These are phyloP conservation scores for Apophysomyces variabilis DNA, from an alignment of 371 early-diverging fungal genomes.

Conservation along the genomic window DNA sequence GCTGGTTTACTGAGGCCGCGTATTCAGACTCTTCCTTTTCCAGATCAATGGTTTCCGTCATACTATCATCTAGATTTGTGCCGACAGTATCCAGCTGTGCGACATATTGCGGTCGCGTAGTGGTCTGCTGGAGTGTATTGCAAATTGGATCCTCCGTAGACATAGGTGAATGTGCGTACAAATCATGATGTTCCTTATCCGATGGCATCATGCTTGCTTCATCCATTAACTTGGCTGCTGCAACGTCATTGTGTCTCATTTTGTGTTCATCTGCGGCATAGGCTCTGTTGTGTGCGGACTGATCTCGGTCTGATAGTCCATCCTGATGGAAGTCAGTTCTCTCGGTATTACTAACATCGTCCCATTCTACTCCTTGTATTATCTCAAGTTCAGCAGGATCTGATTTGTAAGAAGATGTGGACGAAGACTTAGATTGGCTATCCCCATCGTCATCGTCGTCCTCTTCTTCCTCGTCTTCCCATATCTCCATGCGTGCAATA, in stretches of 20 bases:
- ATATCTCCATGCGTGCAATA: background rate
- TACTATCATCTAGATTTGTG: too few species aligned
- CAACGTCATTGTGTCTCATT: background rate
- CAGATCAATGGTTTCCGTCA: too few species aligned
- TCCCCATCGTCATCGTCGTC: background rate
- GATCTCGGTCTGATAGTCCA: too few species aligned
- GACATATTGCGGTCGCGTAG: background rate
- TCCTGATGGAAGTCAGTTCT: background rate
- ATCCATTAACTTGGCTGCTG: too few species aligned
- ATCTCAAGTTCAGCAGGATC: background rate
- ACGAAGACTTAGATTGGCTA: background rate
- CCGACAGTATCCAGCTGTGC: background rate
- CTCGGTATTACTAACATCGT: background rate
- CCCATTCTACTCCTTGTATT: background rate
- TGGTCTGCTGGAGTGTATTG: too few species aligned
- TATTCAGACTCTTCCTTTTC: background rate
- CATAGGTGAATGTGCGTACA: too few species aligned
- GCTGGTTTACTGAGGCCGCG: background rate
- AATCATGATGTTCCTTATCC: too few species aligned
- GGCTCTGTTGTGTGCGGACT: too few species aligned
- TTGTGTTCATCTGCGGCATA: too few species aligned
- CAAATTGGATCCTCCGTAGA: too few species aligned
- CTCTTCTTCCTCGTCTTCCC: background rate
- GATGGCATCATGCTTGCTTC: too few species aligned
- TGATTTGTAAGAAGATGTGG: background rate